A percentile compares a stretch with the other conserved stretches of the same genome.
phyloP scores from a whole-genome alignment of 768 basidiomycete species.

The Mycena floridula region DNA sequence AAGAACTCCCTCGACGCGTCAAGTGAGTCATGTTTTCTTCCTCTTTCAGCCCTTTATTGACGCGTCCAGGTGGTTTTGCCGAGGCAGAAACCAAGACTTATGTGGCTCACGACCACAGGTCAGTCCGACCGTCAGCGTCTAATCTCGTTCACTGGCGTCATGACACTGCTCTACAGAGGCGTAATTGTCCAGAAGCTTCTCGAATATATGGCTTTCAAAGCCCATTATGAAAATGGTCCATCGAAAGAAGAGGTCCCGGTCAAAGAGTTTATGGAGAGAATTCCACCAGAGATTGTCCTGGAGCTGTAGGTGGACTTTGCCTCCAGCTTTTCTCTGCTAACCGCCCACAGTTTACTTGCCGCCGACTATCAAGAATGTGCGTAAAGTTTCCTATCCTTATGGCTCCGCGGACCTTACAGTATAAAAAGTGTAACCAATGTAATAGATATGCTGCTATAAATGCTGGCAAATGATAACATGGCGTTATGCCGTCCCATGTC shows the following conservation, averaged over 20 bases:
- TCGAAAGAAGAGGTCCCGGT: constrained; percentile 74
- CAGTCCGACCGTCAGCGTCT: constrained; percentile 17
- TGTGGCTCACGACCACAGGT: constrained; percentile 63
- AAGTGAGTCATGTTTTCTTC: constrained; percentile 35
- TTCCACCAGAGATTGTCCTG: constrained; percentile 82
- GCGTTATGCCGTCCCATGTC: constrained; percentile 55
- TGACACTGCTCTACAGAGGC: constrained; percentile 28
- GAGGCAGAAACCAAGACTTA: constrained; percentile 72
- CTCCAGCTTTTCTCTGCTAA: neutral
- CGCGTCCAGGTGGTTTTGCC: constrained; percentile 55
- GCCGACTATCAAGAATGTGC: constrained; percentile 64
- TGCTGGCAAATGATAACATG: too few relatives aligned
- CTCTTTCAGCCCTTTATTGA: constrained; percentile 4
- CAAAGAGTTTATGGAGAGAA: constrained; percentile 72
- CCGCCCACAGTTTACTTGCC: constrained; percentile 40
- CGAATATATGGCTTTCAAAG: constrained; percentile 86
- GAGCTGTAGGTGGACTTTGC: constrained; percentile 70
- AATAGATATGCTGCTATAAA: neutral
- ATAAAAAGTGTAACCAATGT: neutral
- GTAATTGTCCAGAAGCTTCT: constrained; percentile 82
- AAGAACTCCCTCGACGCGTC: constrained; percentile 72
- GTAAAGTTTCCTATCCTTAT: constrained; percentile 6
- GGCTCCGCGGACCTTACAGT: neutral
- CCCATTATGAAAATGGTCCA: constrained; percentile 64
- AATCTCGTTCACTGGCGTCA: neutral